A percentile compares a stretch with the other conserved stretches of the same genome.
Evolutionary conservation across 306 rosid genomes (phyloP).

Genomic region (Malus sylvestris): DNA sequence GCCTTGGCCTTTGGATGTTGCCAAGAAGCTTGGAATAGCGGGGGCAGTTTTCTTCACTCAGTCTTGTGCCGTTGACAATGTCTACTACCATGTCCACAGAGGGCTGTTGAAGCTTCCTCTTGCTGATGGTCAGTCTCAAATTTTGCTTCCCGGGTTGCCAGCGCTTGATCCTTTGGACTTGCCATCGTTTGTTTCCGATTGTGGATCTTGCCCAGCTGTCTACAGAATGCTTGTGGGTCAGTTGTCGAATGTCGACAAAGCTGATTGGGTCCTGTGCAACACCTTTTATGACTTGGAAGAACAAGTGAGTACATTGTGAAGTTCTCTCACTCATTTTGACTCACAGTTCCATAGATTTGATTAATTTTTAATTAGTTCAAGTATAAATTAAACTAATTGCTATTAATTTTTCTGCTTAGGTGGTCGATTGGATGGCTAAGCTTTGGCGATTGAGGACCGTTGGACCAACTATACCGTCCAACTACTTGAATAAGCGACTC

Average conservation of each 20-base stretch:
- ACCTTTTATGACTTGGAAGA: constrained; percentile 51
- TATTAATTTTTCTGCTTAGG: not conserved
- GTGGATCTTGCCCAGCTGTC: constrained; percentile 36
- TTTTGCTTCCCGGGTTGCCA: not conserved
- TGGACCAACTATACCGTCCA: constrained; percentile 28
- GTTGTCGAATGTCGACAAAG: constrained; percentile 32
- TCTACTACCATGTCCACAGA: constrained; percentile 26
- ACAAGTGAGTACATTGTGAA: constrained; percentile 23
- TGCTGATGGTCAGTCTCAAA: not conserved
- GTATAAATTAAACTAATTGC: too few species aligned
- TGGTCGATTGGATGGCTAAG: constrained; percentile 11
- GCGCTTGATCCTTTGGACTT: not conserved
- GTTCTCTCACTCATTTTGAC: too few species aligned
- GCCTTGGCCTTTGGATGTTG: constrained; percentile 39
- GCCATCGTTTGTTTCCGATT: not conserved
- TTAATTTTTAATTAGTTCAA: too few species aligned
- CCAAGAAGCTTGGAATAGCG: constrained; percentile 33
- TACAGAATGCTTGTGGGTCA: constrained; percentile 35
- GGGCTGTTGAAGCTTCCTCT: constrained; percentile 33
- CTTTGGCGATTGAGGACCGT: constrained; percentile 10
- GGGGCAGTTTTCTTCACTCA: constrained; percentile 54
- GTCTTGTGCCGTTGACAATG: constrained; percentile 30
- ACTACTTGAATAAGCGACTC: constrained; percentile 9
- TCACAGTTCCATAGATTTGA: too few species aligned
- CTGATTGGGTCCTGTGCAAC: constrained; percentile 49